These are phyloP conservation scores for Xylaria polymorpha DNA, from an alignment of 2,329 filamentous ascomycete genomes.

Conservation along the genomic window DNA sequence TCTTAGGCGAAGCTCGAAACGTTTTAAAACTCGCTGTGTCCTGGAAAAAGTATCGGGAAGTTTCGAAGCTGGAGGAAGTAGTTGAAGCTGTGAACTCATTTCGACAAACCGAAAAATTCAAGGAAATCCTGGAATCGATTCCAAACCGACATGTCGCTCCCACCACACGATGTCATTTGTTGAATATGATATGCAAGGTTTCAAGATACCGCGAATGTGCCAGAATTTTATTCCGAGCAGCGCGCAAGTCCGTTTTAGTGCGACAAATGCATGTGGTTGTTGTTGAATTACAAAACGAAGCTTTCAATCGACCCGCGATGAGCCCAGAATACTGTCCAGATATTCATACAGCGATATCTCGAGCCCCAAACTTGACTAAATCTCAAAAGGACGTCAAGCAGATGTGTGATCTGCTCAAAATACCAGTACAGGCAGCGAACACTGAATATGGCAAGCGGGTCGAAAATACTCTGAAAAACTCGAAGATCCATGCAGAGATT, in stretches of 20 bases:
- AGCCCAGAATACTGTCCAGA: conserved; percentile 12
- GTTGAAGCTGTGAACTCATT: conserved; percentile 49
- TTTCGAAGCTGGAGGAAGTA: conserved; percentile 42
- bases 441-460: conserved; percentile 33
- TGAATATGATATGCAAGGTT: conserved; percentile 53
- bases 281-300: conserved; percentile 47
- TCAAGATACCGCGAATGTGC: conserved; percentile 53
- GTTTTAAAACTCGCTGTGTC: conserved; percentile 37
- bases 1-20: conserved; percentile 3
- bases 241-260: conserved; percentile 48
- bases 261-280: conserved; percentile 47
- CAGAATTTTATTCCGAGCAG: conserved; percentile 49
- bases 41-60: conserved; percentile 46
- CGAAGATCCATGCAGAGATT: conserved; percentile 63
- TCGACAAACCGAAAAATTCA: conserved; percentile 35
- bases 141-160: conserved; percentile 40
- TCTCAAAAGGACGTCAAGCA: not conserved
- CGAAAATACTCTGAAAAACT: conserved; percentile 38
- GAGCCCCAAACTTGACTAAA: not conserved
- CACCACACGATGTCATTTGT: conserved; percentile 37
- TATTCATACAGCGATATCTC: conserved; percentile 17
- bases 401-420: conserved; percentile 19
- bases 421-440: conserved; percentile 16
- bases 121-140: conserved; percentile 41
- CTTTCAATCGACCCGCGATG: conserved; percentile 39